Evolutionary conservation across 768 basidiomycete genomes (phyloP), one percentile per base, ranked within the genome.

Genomic region (Naganishia randhawae): DNA sequence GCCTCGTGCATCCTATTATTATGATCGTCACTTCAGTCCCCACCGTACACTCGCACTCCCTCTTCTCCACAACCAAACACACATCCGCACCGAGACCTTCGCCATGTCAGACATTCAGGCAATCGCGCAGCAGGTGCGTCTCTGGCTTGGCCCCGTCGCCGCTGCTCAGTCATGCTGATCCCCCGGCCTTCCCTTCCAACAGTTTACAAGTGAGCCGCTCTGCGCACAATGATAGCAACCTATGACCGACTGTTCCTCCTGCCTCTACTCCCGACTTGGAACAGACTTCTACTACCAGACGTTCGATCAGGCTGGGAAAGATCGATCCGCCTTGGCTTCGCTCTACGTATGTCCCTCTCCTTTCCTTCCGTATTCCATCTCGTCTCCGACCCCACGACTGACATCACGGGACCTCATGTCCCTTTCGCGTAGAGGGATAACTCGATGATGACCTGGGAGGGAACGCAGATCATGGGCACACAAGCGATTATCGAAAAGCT

Each of bases 381-480:
- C 16, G 8, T 67, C 37, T 29, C n/a, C 33, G 42, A n/a, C n/a
- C n/a, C n/a, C n/a, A n/a, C n/a, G n/a, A n/a, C n/a, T n/a, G n/a
- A n/a, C n/a, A n/a, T n/a, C n/a, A n/a, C n/a, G n/a, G n/a, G n/a
- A n/a, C n/a, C n/a, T n/a, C n/a, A n/a, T n/a, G n/a, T n/a, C n/a
- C n/a, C n/a, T n/a, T n/a, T n/a, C n/a, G 65, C 73, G 48, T 55
- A 97, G 95, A 86, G 92, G 69, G 81, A 83, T 14, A 54, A 73
- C 63, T 97, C 94, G 13, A 95, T 94, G 91, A 82, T 97, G 75
- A 85, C 88, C 8, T 97, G 85, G 80, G 93, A 83, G 70, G 86
- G 86, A 29, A 84, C 84, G 19, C 86, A 83, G 25, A 80, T 87
- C 71, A 84, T 83, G 32, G 86, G 86, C 35, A 78, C 71, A 0